Percentiles rank a stretch among this genome's conserved stretches.
These are phyloP conservation scores for Crepidotus variabilis DNA, from an alignment of 768 basidiomycete species.

Conservation along the genomic window DNA sequence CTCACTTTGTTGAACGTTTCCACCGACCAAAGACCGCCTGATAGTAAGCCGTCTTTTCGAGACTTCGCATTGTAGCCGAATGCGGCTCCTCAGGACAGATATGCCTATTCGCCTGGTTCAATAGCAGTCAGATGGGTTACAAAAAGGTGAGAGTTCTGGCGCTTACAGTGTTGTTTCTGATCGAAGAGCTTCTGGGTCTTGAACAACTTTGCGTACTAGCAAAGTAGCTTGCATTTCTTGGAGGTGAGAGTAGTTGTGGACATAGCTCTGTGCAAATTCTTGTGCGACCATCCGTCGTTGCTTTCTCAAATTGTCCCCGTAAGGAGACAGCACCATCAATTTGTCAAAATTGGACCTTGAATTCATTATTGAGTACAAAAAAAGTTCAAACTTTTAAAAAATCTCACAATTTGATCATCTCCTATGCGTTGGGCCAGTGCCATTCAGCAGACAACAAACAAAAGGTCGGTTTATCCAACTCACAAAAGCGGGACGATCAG, in stretches of 20 bases:
- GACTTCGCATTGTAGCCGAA: slow-evolving; percentile 54
- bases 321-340: slow-evolving; percentile 8
- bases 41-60: slow-evolving; percentile 44
- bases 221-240: slow-evolving; percentile 17
- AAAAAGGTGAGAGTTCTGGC: too few relatives aligned
- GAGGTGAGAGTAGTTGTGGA: slow-evolving; percentile 13
- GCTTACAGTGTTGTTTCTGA: slow-evolving; percentile 26
- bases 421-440: too few relatives aligned
- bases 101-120: slow-evolving; percentile 40
- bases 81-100: slow-evolving; percentile 49
- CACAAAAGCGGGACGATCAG: too few relatives aligned
- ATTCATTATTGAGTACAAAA: too few relatives aligned
- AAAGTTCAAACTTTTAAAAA: too few relatives aligned
- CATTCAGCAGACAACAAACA: too few relatives aligned
- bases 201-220: slow-evolving; percentile 18
- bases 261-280: slow-evolving; percentile 14
- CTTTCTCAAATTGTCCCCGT: slow-evolving; percentile 35
- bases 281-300: slow-evolving; percentile 28
- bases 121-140: not conserved
- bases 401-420: too few relatives aligned
- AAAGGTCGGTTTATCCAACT: too few relatives aligned
- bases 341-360: too few relatives aligned
- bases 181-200: slow-evolving; percentile 23
- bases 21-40: slow-evolving; percentile 43
- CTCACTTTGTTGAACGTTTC: slow-evolving; percentile 48